A percentile compares a stretch with the other conserved stretches of the same genome.
phyloP scores from a whole-genome alignment of 2,329 filamentous ascomycete genomes.

The Cytospora paraplurivora region DNA sequence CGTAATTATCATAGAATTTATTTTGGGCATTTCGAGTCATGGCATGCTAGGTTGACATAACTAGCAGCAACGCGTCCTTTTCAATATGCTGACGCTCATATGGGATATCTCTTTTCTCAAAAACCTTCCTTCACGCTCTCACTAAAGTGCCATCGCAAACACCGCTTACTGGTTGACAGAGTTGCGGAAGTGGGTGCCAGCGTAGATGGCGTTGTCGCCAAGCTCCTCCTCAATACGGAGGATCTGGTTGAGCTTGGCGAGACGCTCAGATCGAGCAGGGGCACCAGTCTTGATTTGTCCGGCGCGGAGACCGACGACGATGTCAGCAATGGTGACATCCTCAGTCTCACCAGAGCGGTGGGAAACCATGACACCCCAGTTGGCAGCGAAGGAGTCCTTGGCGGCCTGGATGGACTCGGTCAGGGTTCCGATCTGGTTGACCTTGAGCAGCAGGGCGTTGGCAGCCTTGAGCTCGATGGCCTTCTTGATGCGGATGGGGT shows the following conservation, averaged over 20 bases:
- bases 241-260: constrained; percentile 99
- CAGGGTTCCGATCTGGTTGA: constrained; percentile 99
- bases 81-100: constrained; percentile 18
- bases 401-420: constrained; percentile 98
- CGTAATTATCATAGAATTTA: constrained; percentile 26
- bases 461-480: constrained; percentile 98
- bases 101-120: constrained; percentile 15
- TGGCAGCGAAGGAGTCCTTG: constrained; percentile 94
- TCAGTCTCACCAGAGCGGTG: constrained; percentile 99
- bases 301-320: constrained; percentile 92
- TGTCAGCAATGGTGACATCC: constrained; percentile 98
- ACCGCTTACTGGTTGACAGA: constrained; percentile 78
- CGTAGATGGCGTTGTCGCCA: constrained; percentile 86
- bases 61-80: constrained; percentile 23
- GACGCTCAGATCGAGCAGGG: constrained; percentile 92
- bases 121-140: constrained; percentile 11
- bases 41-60: constrained; percentile 17
- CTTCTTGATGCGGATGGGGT: constrained; percentile 99
- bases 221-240: constrained; percentile 99
- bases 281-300: constrained; percentile 99
- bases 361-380: constrained; percentile 99
- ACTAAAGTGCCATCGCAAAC: constrained; percentile 1
- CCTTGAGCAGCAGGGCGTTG: constrained; percentile 97
- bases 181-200: constrained; percentile 88
- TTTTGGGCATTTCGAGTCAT: constrained; percentile 24